phyloP scores from a whole-genome alignment of 805 yeast species.

The Danielozyma ontarioensis region DNA sequence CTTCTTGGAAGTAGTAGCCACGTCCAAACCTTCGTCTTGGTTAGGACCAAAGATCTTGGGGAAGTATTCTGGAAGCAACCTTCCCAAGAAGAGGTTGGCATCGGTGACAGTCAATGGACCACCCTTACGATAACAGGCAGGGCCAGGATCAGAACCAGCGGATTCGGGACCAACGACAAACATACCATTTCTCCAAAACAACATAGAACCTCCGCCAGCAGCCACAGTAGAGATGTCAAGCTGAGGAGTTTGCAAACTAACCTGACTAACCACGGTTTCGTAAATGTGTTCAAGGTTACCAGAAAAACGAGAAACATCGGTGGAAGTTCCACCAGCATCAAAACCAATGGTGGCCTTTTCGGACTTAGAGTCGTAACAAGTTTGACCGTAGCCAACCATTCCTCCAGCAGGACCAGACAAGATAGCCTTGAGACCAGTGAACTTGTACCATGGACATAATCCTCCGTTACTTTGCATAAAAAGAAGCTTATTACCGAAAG shows the following conservation, averaged over 20 bases:
- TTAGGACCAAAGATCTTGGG: constrained; percentile 36
- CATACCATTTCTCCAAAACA: constrained; percentile 25
- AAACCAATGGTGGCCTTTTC: constrained; percentile 33
- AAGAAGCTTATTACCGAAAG: constrained; percentile 52
- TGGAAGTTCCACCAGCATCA: constrained; percentile 44
- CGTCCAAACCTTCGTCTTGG: constrained; percentile 28
- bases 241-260: constrained; percentile 40
- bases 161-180: constrained; percentile 37
- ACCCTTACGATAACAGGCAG: constrained; percentile 36
- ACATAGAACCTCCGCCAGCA: constrained; percentile 43
- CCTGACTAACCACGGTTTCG: constrained; percentile 42
- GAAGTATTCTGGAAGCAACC: constrained; percentile 30
- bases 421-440: constrained; percentile 85
- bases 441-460: constrained; percentile 72
- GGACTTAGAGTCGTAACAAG: constrained; percentile 51
- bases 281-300: constrained; percentile 38
- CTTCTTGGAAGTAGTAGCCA: constrained; percentile 5
- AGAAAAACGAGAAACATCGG: constrained; percentile 39
- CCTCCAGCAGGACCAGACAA: constrained; percentile 98
- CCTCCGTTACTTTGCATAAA: constrained; percentile 99
- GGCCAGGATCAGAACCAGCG: constrained; percentile 39
- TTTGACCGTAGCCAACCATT: constrained; percentile 85
- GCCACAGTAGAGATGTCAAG: constrained; percentile 41
- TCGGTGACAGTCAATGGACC: constrained; percentile 38
- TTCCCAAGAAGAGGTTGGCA: constrained; percentile 32